A percentile compares a stretch with the other conserved stretches of the same genome.
These are phyloP conservation scores for Ustilago esculenta DNA, from an alignment of 1,284 basidiomycete genomes.

Conservation along the genomic window DNA sequence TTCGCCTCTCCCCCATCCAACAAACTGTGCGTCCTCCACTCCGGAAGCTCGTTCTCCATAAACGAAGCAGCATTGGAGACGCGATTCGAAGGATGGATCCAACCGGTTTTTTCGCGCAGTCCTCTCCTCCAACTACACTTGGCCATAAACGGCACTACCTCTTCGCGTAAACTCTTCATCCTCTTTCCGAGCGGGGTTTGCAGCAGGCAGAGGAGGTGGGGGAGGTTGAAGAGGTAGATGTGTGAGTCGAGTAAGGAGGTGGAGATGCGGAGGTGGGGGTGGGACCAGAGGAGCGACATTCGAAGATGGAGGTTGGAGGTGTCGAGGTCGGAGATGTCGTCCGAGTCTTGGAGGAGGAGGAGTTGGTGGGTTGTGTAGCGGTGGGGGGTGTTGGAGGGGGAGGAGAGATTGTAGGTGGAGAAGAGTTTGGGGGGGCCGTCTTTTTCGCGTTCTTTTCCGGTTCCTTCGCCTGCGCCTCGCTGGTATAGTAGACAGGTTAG, in stretches of 20 bases:
- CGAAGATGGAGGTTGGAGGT: conserved; percentile 58
- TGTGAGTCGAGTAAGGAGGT: conserved; percentile 61
- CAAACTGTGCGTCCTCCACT: too few relatives aligned
- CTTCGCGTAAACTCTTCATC: conserved; percentile 60
- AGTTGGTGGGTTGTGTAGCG: conserved; percentile 45
- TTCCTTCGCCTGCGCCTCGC: conserved; percentile 60
- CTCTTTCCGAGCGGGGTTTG: conserved; percentile 40
- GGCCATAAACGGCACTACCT: conserved; percentile 62
- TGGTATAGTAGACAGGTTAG: conserved; percentile 61
- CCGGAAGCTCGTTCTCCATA: too few relatives aligned
- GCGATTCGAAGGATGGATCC: conserved; percentile 36
- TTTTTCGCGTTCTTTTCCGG: conserved; percentile 63
- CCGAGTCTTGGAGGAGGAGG: conserved; percentile 56
- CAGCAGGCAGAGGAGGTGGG: conserved; percentile 52
- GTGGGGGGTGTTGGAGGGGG: conserved; percentile 4
- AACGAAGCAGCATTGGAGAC: too few relatives aligned
- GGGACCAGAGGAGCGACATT: conserved; percentile 55
- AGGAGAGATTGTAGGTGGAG: conserved; percentile 44
- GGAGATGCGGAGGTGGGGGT: conserved; percentile 53
- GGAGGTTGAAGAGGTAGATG: conserved; percentile 60
- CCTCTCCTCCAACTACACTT: conserved; percentile 62
- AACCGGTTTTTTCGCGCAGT: conserved; percentile 58
- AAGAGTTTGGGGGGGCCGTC: conserved; percentile 62
- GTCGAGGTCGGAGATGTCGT: conserved; percentile 52
- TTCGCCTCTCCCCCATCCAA: too few relatives aligned